Evolutionary conservation across 495 filamentous ascomycete genomes (phyloP).

Genomic region (Hypoxylon lienhwacheense): DNA sequence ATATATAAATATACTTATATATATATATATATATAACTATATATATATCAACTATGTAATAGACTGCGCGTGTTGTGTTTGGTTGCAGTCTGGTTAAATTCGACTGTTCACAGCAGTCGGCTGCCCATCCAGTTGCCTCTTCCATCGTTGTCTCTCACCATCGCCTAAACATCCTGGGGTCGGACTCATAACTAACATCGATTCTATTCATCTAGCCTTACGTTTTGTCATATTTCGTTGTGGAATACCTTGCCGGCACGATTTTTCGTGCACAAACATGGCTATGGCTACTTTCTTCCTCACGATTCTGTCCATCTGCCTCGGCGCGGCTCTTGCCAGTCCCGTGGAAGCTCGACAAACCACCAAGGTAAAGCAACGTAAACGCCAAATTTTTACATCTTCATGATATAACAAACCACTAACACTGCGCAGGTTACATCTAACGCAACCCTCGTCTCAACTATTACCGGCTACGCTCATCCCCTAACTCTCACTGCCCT

Average conservation of each 20-base stretch:
- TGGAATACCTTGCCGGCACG: slow-evolving; percentile 1
- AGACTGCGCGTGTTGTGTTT: too few relatives aligned
- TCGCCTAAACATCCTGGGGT: background rate
- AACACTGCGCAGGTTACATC: background rate
- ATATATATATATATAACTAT: too few relatives aligned
- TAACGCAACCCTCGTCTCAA: slow-evolving; percentile 17
- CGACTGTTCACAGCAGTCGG: background rate
- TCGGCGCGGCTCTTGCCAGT: slow-evolving; percentile 11
- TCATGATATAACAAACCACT: too few relatives aligned
- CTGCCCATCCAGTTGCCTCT: background rate
- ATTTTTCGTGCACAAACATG: slow-evolving; percentile 11
- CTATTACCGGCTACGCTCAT: slow-evolving; percentile 34
- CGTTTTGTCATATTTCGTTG: background rate
- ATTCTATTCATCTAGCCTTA: background rate
- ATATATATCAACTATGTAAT: too few relatives aligned
- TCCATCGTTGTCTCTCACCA: background rate
- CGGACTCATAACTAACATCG: background rate
- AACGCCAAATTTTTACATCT: too few relatives aligned
- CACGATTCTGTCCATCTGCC: background rate
- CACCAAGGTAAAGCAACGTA: slow-evolving; percentile 17
- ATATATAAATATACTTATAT: too few relatives aligned
- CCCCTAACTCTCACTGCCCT: slow-evolving; percentile 32
- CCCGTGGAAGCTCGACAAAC: slow-evolving; percentile 17
- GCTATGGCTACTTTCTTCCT: slow-evolving; percentile 14
- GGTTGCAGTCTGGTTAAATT: background rate